phyloP scores from a whole-genome alignment of 805 yeast species.

The Yarrowia alimentaria region DNA sequence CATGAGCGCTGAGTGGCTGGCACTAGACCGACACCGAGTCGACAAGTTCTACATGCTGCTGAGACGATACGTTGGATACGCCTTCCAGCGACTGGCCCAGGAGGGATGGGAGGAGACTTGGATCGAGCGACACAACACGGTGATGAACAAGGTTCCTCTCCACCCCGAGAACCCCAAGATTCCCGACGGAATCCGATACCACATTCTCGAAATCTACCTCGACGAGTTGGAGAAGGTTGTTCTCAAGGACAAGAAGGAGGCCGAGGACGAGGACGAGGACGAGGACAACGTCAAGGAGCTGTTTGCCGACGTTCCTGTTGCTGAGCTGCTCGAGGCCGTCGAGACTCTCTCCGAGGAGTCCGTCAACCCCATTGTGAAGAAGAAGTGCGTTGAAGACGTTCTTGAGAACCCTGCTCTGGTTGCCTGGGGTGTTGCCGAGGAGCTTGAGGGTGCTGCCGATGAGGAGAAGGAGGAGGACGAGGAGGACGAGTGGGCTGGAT shows the following conservation, averaged over 20 bases:
- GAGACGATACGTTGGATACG: constrained; percentile 69
- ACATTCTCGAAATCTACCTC: constrained; percentile 74
- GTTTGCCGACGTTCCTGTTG: constrained; percentile 52
- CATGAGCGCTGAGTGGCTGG: constrained; percentile 76
- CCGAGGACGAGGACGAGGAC: constrained; percentile 33
- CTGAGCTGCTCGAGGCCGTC: constrained; percentile 59
- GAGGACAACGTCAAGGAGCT: constrained; percentile 38
- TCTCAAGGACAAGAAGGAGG: constrained; percentile 47
- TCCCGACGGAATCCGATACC: constrained; percentile 78
- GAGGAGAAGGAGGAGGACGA: constrained; percentile 32
- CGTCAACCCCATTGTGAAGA: constrained; percentile 62
- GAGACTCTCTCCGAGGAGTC: constrained; percentile 48
- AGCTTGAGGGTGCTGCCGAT: constrained; percentile 31
- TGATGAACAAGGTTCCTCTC: constrained; percentile 45
- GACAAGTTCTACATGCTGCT: constrained; percentile 83
- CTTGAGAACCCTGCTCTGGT: constrained; percentile 60
- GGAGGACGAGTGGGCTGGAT: constrained; percentile 34
- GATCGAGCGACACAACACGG: constrained; percentile 43
- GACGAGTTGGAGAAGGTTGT: constrained; percentile 78
- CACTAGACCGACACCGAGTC: constrained; percentile 75
- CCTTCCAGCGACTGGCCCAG: constrained; percentile 53
- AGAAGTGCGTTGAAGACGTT: constrained; percentile 63
- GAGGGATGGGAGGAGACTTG: constrained; percentile 55
- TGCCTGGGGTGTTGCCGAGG: constrained; percentile 54
- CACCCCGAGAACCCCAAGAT: constrained; percentile 55